Evolutionary conservation across 768 basidiomycete species (phyloP).

Genomic region (Russula virescens): DNA sequence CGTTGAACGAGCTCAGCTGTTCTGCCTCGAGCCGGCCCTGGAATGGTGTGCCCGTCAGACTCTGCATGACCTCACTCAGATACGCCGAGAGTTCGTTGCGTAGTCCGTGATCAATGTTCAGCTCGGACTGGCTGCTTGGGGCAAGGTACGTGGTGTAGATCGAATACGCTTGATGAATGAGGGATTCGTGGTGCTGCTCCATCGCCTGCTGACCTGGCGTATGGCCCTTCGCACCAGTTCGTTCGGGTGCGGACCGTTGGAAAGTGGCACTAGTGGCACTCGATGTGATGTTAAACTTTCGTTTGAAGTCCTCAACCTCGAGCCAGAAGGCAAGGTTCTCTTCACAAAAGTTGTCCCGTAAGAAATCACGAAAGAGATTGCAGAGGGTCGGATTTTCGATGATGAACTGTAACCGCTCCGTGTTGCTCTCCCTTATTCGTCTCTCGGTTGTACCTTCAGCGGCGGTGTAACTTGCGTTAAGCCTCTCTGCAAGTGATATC

Average conservation of each 20-base stretch:
- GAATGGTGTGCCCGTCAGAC: constrained; percentile 67
- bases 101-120: constrained; percentile 97
- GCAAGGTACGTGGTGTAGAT: constrained; percentile 96
- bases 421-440: constrained; percentile 78
- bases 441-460: constrained; percentile 43
- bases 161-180: constrained; percentile 90
- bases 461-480: constrained; percentile 51
- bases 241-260: constrained; percentile 48
- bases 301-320: constrained; percentile 95
- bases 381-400: constrained; percentile 89
- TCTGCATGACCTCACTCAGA: constrained; percentile 83
- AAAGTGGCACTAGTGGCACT: constrained; percentile 39
- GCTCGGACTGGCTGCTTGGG: constrained; percentile 89
- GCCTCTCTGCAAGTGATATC: constrained; percentile 69
- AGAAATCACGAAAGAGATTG: constrained; percentile 88
- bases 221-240: constrained; percentile 33
- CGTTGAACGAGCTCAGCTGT: constrained; percentile 80
- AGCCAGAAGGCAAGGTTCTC: constrained; percentile 98
- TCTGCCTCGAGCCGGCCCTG: constrained; percentile 77
- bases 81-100: constrained; percentile 93
- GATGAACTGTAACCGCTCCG: constrained; percentile 85
- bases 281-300: constrained; percentile 92
- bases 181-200: constrained; percentile 93
- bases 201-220: constrained; percentile 83
- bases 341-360: constrained; percentile 93